phyloP scores from a whole-genome alignment of 1,284 basidiomycete species.

The Microbotryomycetes sp. region DNA sequence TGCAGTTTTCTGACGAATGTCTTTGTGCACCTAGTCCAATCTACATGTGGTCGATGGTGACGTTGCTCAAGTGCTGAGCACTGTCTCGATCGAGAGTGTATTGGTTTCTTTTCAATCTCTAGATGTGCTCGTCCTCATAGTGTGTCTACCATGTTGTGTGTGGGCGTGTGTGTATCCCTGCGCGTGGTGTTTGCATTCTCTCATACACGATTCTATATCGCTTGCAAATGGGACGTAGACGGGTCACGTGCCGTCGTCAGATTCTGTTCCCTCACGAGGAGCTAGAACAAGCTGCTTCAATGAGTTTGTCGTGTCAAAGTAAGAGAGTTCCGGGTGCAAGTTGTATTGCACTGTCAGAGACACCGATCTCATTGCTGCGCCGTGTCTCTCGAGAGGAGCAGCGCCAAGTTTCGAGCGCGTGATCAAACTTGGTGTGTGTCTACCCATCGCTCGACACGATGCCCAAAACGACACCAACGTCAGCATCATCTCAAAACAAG shows the following conservation, averaged over 20 bases:
- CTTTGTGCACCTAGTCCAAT: conserved; percentile 21
- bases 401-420: too few species aligned
- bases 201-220: neutral
- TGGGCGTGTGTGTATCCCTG: neutral
- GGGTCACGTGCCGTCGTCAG: neutral
- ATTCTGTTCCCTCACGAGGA: too few species aligned
- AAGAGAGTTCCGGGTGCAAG: too few species aligned
- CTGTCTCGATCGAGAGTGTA: too few species aligned
- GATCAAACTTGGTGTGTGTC: too few species aligned
- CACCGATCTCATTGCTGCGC: too few species aligned
- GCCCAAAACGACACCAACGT: neutral
- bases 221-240: neutral
- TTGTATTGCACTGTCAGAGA: too few species aligned
- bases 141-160: neutral
- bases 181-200: neutral
- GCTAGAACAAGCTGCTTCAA: too few species aligned
- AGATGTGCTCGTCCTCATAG: neutral
- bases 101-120: neutral
- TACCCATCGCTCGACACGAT: neutral
- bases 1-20: too few species aligned
- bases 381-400: too few species aligned
- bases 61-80: neutral
- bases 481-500: conserved; percentile 12
- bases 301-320: too few species aligned
- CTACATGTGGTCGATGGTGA: conserved; percentile 27